These are phyloP conservation scores for Pezicula rhizophila DNA, from an alignment of 2,329 filamentous ascomycete species.

Conservation along the genomic window DNA sequence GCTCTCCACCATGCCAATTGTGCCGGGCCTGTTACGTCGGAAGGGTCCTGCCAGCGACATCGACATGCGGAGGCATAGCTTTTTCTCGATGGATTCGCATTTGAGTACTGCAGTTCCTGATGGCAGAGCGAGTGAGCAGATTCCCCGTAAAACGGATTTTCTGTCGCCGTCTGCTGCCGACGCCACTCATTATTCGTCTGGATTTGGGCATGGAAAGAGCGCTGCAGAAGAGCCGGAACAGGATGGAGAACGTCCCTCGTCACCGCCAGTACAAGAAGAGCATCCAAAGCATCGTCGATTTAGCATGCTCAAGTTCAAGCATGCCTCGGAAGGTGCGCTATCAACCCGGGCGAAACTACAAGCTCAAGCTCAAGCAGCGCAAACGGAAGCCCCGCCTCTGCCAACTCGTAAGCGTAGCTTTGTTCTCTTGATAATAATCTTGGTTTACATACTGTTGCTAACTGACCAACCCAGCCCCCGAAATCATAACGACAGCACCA, in stretches of 20 bases:
- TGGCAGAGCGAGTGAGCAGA: constrained; percentile 27
- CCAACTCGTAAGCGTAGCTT: constrained; percentile 44
- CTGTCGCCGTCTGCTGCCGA: constrained; percentile 13
- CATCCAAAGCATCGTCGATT: constrained; percentile 54
- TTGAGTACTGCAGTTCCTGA: constrained; percentile 11
- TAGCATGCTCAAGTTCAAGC: constrained; percentile 75
- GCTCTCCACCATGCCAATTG: constrained; percentile 20
- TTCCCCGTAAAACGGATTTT: constrained; percentile 24
- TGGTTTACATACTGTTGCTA: no score
- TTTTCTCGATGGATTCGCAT: constrained; percentile 9
- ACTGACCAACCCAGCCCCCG: constrained; percentile 41
- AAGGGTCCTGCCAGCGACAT: constrained; percentile 21
- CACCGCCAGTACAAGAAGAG: constrained; percentile 48
- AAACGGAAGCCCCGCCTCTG: constrained; percentile 39
- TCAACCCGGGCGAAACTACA: constrained; percentile 70
- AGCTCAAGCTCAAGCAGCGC: constrained; percentile 28
- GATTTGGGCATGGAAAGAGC: constrained; percentile 15
- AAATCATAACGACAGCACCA: constrained; percentile 89
- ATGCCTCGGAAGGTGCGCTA: constrained; percentile 88
- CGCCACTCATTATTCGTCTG: constrained; percentile 6
- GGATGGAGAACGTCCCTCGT: constrained; percentile 13
- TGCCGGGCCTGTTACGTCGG: constrained; percentile 24
- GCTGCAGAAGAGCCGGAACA: neutral
- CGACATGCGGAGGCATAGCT: constrained; percentile 26
- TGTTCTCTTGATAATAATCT: constrained; percentile 5